These are phyloP conservation scores for Phytophthora cryptogea DNA, from an alignment of 352 stramenopile species.

Conservation along the genomic window DNA sequence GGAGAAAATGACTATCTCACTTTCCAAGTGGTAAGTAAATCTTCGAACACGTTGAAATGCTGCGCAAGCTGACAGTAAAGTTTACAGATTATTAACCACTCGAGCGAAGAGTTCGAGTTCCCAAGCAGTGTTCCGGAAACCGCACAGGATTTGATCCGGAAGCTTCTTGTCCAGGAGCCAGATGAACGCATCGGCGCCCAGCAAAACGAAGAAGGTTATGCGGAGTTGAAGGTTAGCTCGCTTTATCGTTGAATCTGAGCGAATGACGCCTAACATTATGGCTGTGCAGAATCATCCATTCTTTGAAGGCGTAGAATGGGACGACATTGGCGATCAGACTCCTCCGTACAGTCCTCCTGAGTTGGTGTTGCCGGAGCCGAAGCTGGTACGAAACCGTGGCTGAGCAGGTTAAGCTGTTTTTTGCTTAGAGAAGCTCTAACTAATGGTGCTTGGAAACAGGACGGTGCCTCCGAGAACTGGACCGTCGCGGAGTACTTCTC, in stretches of 20 bases:
- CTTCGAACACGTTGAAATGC: neutral
- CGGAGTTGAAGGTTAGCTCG: conserved; percentile 61
- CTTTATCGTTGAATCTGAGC: neutral
- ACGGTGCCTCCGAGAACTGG: conserved; percentile 79
- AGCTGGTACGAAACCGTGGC: conserved; percentile 38
- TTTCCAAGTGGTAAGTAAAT: conserved; percentile 77
- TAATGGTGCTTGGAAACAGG: conserved; percentile 33
- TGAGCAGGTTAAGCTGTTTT: neutral
- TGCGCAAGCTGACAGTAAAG: conserved; percentile 4
- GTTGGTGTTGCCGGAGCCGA: conserved; percentile 63
- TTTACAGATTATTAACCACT: conserved; percentile 80
- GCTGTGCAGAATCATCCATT: conserved; percentile 66
- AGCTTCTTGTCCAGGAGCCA: conserved; percentile 74
- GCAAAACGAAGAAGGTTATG: conserved; percentile 68
- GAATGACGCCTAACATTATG: conserved; percentile 9
- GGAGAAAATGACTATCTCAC: conserved; percentile 92
- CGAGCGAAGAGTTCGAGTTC: conserved; percentile 77
- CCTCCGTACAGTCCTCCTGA: conserved; percentile 63
- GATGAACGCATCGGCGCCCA: conserved; percentile 73
- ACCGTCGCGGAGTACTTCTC: conserved; percentile 83
- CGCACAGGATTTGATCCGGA: conserved; percentile 74
- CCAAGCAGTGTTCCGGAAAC: conserved; percentile 65
- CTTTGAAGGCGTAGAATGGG: conserved; percentile 82
- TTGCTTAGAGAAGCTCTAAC: conserved; percentile 1
- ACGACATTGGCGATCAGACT: conserved; percentile 50